These are phyloP conservation scores for Luffa aegyptiaca DNA, from an alignment of 306 rosid species.

Conservation along the genomic window DNA sequence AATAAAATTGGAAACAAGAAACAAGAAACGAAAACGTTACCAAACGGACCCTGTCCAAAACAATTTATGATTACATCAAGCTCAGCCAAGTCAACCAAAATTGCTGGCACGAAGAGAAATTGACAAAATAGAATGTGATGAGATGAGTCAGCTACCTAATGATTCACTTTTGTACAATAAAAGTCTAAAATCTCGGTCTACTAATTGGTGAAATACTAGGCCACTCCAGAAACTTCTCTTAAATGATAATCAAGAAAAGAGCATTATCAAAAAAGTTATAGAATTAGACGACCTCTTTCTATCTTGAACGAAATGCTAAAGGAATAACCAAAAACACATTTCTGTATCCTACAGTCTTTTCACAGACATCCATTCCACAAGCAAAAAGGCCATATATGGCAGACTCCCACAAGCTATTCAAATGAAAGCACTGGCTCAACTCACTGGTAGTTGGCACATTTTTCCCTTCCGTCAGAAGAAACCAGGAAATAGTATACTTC, in stretches of 20 bases:
- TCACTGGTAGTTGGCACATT: slow-evolving; percentile 1
- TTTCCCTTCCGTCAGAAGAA: background rate
- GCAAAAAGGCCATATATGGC: background rate
- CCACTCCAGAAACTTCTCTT: too few relatives aligned
- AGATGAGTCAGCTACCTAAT: background rate
- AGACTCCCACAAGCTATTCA: background rate
- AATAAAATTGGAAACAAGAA: too few relatives aligned
- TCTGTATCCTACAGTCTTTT: background rate
- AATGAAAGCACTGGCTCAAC: background rate
- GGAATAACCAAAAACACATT: too few relatives aligned
- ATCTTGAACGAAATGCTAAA: too few relatives aligned
- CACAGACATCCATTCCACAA: background rate
- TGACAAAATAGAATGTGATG: background rate
- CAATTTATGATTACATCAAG: too few relatives aligned
- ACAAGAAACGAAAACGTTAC: too few relatives aligned
- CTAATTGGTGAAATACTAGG: too few relatives aligned
- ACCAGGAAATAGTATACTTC: background rate
- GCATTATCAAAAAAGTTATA: too few relatives aligned
- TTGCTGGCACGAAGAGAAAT: background rate
- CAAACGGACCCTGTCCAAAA: too few relatives aligned
- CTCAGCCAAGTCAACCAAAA: background rate
- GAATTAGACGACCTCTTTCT: too few relatives aligned
- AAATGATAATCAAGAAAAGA: too few relatives aligned
- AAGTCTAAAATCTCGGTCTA: too few relatives aligned
- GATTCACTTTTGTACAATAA: background rate